Evolutionary conservation across 495 filamentous ascomycete species (phyloP), one percentile per base, ranked within the genome.

Genomic region (Thermochaetoides thermophila): DNA sequence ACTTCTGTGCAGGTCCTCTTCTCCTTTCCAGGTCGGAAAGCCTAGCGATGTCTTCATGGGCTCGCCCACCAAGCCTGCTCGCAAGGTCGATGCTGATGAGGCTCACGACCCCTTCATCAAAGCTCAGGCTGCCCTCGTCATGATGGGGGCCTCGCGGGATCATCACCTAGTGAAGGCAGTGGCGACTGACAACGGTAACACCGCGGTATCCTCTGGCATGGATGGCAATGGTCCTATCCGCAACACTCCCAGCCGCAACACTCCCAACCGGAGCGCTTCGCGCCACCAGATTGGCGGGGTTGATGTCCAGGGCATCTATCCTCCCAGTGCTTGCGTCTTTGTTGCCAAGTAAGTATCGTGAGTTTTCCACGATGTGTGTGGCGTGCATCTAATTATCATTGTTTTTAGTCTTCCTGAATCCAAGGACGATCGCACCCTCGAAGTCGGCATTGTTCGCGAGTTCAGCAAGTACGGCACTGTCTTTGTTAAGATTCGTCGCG

Each of bases 401-500:
- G 10, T 24, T 23, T 21, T 31, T 44, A 64, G 64, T 28, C 39
- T 63, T 0, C 53, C 57, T 1, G 54, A 68, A 32, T 40, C 53
- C 3, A 44, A 61, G 32, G 51, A 56, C 7, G 73, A 78, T 36
- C 40, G 53, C 6, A 48, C 57, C 23, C 61, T 78, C 12, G 58
- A 69, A 35, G 49, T 55, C n/a, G 61, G 60, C 19, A 59, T 76
- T n/a, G 66, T 59, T 9, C 42, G 53, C 9, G 54, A 52, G 13
- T 76, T 77, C 46, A 49, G 50, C 14, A 40, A 44, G 13, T 76
- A 54, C 41, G 74, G 74, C 12, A 52, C 52, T 7, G 66, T 71
- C 27, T 76, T 61, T 35, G 70, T 75, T 31, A 78, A 78, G 56
- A 73, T 78, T 27, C 62, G 66, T 17, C 69, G 72, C 8, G 74